Percentiles rank a stretch among this genome's conserved stretches.
Conservation (phyloP, 805 yeast genomes). For the Jamesozyma spencerorum region DNA sequence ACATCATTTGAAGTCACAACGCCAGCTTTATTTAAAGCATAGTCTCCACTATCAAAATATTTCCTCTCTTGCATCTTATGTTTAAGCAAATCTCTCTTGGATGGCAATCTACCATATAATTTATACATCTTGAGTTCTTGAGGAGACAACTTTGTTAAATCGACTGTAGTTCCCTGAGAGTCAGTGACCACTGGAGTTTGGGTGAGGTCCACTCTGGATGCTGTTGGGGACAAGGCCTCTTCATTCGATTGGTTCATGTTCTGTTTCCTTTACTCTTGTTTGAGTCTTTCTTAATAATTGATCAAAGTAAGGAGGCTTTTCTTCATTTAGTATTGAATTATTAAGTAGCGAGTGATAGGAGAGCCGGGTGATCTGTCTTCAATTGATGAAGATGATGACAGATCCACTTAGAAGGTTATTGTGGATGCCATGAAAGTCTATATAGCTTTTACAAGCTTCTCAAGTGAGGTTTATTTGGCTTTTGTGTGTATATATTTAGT, state of each 20-base stretch:
- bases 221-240: conserved; percentile 23
- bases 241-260: conserved; percentile 4
- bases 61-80: conserved; percentile 78
- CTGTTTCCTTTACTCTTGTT: not conserved
- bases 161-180: conserved; percentile 28
- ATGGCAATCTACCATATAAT: conserved; percentile 79
- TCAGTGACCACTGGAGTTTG: conserved; percentile 8
- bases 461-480: too few species aligned
- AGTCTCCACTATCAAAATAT: conserved; percentile 90
- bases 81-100: conserved; percentile 64
- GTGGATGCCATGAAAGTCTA: too few species aligned
- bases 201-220: conserved; percentile 19
- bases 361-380: not conserved
- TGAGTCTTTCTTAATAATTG: not conserved
- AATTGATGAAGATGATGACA: not conserved
- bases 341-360: not conserved
- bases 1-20: conserved; percentile 26
- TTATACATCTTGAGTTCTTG: conserved; percentile 73
- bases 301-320: too few species aligned
- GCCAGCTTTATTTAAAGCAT: conserved; percentile 74
- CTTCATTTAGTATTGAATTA: too few species aligned
- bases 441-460: too few species aligned
- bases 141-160: conserved; percentile 52
- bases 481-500: too few species aligned
- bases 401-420: too few species aligned